Evolutionary conservation across 495 filamentous ascomycete genomes (phyloP), one percentile per base, ranked within the genome.

Genomic region (Penicillium malachiteum): DNA sequence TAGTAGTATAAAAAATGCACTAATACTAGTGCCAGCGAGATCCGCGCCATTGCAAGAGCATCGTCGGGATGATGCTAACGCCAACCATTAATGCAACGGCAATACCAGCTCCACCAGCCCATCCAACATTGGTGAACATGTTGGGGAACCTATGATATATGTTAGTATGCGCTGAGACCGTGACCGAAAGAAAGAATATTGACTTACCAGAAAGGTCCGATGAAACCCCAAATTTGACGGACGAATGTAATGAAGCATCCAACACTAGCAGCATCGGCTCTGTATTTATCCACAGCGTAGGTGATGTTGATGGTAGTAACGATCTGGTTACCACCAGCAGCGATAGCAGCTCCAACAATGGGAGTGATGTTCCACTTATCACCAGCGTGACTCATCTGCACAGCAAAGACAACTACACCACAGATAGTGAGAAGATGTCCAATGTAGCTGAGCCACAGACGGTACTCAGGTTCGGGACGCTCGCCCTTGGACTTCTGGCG

Each of bases 161-260:
- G 7, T 44, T 44, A 44, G 41, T 8, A 11, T 21, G 17, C 11
- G 17, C 17, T 9, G n/a, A n/a, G n/a, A n/a, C n/a, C 2, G 35
- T 9, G 35, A 38, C 1, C 9, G 35, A n/a, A 38, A n/a, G 35
- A n/a, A 5, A n/a, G 2, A 38, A 18, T 8, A 44, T 10, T 9
- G 12, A 44, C 41, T 21, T 44, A 44, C 41, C 79, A 84, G 52
- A 84, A 84, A 0, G 78, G 78, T 3, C 81, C 81, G 62, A 84
- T 80, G 57, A 85, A 85, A 0, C 80, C 81, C 80, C 80, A 84
- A 5, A 69, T 75, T 54, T 78, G 75, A 17, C 81, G 66, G 17
- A 83, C 71, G 56, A 84, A 77, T 0, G 71, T 83, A 46, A 84
- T 78, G 49, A 83, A 83, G 4, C 84, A 80, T 33, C 82, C 82